phyloP scores from a whole-genome alignment of 108 stramenopile genomes.

The Skeletonema marinoi region DNA sequence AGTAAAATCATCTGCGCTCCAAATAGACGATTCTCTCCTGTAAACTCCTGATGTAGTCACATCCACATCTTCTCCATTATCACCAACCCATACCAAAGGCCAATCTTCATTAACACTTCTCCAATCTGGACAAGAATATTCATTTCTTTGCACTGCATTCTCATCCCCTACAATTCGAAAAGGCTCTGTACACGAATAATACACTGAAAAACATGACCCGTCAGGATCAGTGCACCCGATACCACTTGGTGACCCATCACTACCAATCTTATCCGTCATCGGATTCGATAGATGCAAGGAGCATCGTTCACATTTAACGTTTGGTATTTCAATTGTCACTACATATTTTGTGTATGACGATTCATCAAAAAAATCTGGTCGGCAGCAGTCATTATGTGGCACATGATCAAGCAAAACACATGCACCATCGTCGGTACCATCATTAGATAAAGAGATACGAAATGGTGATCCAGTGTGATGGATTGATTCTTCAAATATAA shows the following conservation, averaged over 20 bases:
- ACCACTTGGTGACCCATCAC: slow-evolving; percentile 23
- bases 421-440: slow-evolving; percentile 32
- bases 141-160: slow-evolving; percentile 30
- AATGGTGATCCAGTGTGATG: slow-evolving; percentile 48
- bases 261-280: slow-evolving; percentile 46
- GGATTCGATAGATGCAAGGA: slow-evolving; percentile 51
- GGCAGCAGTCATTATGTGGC: slow-evolving; percentile 48
- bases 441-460: slow-evolving; percentile 37
- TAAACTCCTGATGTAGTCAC: slow-evolving; percentile 29
- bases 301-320: slow-evolving; percentile 49
- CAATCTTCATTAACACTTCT: slow-evolving; percentile 10
- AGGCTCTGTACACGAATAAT: slow-evolving; percentile 43
- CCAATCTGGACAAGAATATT: slow-evolving; percentile 22
- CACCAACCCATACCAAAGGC: slow-evolving; percentile 27
- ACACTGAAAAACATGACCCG: slow-evolving; percentile 47
- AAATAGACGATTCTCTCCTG: slow-evolving; percentile 36
- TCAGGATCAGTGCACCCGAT: slow-evolving; percentile 41
- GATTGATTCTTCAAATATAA: slow-evolving; percentile 41
- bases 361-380: slow-evolving; percentile 20
- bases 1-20: slow-evolving; percentile 39
- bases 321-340: slow-evolving; percentile 50
- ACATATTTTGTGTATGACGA: slow-evolving; percentile 48
- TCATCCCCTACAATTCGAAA: slow-evolving; percentile 38
- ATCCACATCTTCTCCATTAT: slow-evolving; percentile 31
- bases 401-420: slow-evolving; percentile 55